Evolutionary conservation across 2,329 filamentous ascomycete genomes (phyloP).

Genomic region (Colletotrichum orchidophilum): DNA sequence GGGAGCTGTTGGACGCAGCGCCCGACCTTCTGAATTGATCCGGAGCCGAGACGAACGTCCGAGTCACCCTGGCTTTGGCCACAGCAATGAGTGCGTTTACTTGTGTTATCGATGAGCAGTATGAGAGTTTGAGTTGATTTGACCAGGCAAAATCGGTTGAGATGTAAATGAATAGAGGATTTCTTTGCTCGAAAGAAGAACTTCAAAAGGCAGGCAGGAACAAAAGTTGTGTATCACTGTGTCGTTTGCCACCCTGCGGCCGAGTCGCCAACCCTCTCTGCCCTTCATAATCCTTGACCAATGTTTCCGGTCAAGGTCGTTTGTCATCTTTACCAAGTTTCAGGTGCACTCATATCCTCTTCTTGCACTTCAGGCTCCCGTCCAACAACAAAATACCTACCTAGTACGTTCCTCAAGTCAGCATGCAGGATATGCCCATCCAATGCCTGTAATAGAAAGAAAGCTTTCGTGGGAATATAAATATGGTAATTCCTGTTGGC

Average conservation of each 20-base stretch:
- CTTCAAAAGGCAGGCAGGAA: not conserved
- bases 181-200: not conserved
- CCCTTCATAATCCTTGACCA: not conserved
- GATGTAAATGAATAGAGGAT: too few relatives aligned
- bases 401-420: not conserved
- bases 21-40: not conserved
- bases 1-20: not conserved
- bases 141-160: not conserved
- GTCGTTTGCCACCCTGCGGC: too few relatives aligned
- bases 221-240: not conserved
- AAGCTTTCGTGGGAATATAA: not conserved
- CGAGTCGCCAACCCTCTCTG: too few relatives aligned
- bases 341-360: not conserved
- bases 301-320: not conserved
- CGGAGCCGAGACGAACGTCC: not conserved
- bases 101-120: not conserved
- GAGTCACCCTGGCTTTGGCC: not conserved
- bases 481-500: not conserved
- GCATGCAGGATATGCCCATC: not conserved
- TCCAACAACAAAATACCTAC: not conserved
- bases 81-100: not conserved
- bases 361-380: not conserved
- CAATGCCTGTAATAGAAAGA: fast-evolving
- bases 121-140: too few relatives aligned
- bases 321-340: not conserved